Percentiles rank a stretch among this genome's conserved stretches.
Conservation (phyloP, 345 rosid genomes). For the Linum lewisii region DNA sequence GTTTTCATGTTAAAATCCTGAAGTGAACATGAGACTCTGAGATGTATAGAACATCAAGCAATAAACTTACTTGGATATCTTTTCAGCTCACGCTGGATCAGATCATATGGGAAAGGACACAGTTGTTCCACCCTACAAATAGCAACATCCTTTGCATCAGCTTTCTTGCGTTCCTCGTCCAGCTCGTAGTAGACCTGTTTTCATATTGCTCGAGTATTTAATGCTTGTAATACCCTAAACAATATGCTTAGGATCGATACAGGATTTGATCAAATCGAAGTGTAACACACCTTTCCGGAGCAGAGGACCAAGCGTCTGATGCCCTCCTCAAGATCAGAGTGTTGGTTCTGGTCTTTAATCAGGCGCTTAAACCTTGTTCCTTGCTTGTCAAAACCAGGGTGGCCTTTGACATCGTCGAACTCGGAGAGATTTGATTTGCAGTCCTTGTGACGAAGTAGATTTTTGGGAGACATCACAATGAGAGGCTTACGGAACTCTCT, state of each 20-base stretch:
- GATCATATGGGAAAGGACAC: conserved; percentile 76
- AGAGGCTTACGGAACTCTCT: conserved; percentile 90
- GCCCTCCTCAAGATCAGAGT: conserved; percentile 74
- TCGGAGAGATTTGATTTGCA: conserved; percentile 91
- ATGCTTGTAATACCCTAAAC: too few species aligned
- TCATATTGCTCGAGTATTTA: not conserved
- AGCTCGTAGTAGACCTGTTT: conserved; percentile 43
- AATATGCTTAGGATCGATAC: too few species aligned
- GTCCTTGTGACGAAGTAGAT: conserved; percentile 80
- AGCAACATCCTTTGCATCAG: conserved; percentile 44
- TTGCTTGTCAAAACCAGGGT: conserved; percentile 92
- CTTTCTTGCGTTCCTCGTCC: conserved; percentile 53
- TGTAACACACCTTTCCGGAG: conserved; percentile 64
- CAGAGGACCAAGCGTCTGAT: conserved; percentile 82
- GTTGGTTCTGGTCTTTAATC: conserved; percentile 77
- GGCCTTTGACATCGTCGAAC: conserved; percentile 93
- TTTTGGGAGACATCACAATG: conserved; percentile 81
- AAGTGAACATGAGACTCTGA: too few species aligned
- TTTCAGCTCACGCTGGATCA: conserved; percentile 66
- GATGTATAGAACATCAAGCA: not conserved
- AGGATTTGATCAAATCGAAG: not conserved
- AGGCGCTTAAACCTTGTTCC: conserved; percentile 92
- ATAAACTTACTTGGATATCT: conserved; percentile 48
- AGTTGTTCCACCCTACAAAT: conserved; percentile 79
- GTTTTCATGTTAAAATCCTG: not conserved